Conservation (phyloP, 129 eudicot genomes). For the Flaveria robusta region DNA sequence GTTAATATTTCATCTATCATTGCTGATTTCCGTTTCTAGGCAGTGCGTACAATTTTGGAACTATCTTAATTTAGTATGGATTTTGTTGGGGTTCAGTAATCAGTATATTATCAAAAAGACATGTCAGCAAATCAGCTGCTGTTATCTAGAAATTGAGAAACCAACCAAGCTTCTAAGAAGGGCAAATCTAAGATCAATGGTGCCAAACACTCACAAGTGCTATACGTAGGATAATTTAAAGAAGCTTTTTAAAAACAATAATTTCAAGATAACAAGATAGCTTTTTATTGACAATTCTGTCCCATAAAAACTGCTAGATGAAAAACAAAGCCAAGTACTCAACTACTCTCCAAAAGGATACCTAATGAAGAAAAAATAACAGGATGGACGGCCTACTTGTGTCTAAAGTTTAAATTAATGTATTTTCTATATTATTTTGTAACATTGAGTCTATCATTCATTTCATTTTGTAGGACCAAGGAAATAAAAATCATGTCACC, state of each 20-base stretch:
- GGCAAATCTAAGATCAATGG: neutral
- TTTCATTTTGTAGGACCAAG: neutral
- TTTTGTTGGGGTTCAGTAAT: neutral
- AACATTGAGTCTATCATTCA: neutral
- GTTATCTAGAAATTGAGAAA: neutral
- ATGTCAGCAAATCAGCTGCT: neutral
- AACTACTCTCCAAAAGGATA: too few relatives aligned
- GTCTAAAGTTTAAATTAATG: too few relatives aligned
- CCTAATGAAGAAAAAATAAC: too few relatives aligned
- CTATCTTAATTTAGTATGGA: neutral
- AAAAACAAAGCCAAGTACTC: too few relatives aligned
- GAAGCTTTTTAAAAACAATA: too few relatives aligned
- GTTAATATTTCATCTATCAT: neutral
- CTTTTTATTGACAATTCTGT: neutral
- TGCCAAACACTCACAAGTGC: neutral
- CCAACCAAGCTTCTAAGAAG: neutral
- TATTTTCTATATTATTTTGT: too few relatives aligned
- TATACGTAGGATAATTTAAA: neutral
- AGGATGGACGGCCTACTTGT: too few relatives aligned
- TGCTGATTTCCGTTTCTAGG: neutral
- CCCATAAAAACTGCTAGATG: neutral
- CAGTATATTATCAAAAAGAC: neutral
- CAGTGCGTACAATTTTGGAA: neutral
- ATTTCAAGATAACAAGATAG: neutral
- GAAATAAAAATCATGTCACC: neutral